Percentiles rank a stretch among this genome's conserved stretches.
Evolutionary conservation across 2,329 filamentous ascomycete genomes (phyloP).

Genomic region (Fusarium setosum): DNA sequence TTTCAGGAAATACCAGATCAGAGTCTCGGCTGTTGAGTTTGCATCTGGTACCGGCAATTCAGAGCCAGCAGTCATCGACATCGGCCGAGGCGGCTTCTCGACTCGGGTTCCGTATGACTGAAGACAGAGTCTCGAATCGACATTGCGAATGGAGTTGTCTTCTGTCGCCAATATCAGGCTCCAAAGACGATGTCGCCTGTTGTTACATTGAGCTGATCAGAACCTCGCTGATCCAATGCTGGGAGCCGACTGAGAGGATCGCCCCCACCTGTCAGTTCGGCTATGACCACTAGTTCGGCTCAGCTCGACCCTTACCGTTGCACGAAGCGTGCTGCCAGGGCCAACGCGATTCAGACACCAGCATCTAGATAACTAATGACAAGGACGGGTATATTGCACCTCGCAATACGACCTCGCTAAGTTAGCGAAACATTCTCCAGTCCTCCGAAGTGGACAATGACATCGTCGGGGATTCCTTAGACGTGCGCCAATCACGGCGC

Average conservation of each 20-base stretch:
- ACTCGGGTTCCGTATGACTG: too few relatives aligned
- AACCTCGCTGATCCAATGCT: constrained; percentile 3
- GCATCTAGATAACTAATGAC: constrained; percentile 1
- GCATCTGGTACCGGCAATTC: not conserved
- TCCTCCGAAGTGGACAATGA: not conserved
- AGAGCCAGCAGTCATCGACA: too few relatives aligned
- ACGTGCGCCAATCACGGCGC: not conserved
- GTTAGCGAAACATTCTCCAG: constrained; percentile 7
- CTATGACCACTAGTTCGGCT: constrained; percentile 33
- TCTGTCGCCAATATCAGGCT: constrained; percentile 7
- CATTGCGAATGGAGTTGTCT: constrained; percentile 7
- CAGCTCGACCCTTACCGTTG: constrained; percentile 24
- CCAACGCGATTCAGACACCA: constrained; percentile 11
- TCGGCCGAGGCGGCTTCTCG: not conserved
- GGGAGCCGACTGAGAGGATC: constrained; percentile 18
- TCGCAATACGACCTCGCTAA: constrained; percentile 8
- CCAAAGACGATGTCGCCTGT: constrained; percentile 13
- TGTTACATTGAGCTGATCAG: constrained; percentile 24
- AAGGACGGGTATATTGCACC: not conserved
- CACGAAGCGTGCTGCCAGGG: constrained; percentile 8
- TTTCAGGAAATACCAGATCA: not conserved
- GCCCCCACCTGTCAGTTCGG: constrained; percentile 37
- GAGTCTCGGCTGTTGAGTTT: not conserved
- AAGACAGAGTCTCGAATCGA: too few relatives aligned
- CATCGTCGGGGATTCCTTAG: constrained; percentile 1